Conservation (phyloP, 2,329 filamentous ascomycete species). For the Sarocladiaceae sp. region DNA sequence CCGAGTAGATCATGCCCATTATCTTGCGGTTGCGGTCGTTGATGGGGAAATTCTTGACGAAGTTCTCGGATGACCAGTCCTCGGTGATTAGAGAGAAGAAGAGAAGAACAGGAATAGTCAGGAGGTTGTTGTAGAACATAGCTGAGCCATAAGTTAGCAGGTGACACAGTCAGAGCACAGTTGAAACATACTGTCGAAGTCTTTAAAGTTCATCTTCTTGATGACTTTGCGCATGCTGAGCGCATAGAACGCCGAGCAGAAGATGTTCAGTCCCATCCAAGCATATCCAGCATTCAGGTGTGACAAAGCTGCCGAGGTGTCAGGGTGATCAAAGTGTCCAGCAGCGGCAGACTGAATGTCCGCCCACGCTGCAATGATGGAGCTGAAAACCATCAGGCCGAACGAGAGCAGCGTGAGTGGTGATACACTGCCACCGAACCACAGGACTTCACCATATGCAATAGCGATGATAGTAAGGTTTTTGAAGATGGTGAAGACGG, state of each 20-base stretch:
- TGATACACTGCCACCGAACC: slow-evolving; percentile 87
- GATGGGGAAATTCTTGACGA: slow-evolving; percentile 75
- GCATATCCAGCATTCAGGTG: slow-evolving; percentile 87
- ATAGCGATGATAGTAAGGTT: slow-evolving; percentile 95
- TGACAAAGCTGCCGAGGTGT: slow-evolving; percentile 42
- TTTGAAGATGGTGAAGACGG: slow-evolving; percentile 97
- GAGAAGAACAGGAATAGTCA: slow-evolving; percentile 83
- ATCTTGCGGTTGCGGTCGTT: slow-evolving; percentile 70
- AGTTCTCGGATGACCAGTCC: slow-evolving; percentile 80
- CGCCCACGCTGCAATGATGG: slow-evolving; percentile 88
- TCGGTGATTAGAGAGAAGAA: slow-evolving; percentile 73
- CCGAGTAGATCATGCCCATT: slow-evolving; percentile 82
- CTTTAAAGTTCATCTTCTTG: slow-evolving; percentile 97
- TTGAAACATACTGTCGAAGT: slow-evolving; percentile 79
- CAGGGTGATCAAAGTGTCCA: slow-evolving; percentile 53
- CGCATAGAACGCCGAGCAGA: slow-evolving; percentile 81
- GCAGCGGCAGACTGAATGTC: slow-evolving; percentile 79
- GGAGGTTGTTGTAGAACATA: slow-evolving; percentile 97
- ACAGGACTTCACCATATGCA: slow-evolving; percentile 89
- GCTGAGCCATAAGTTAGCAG: slow-evolving; percentile 51
- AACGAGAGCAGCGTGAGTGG: slow-evolving; percentile 83
- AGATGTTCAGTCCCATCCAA: slow-evolving; percentile 91
- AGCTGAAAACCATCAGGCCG: slow-evolving; percentile 87
- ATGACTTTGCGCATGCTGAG: slow-evolving; percentile 91
- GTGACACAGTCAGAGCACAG: not conserved